Evolutionary conservation across 306 rosid species (phyloP), one percentile per base, ranked within the genome.

Genomic region (Rosa persica): DNA sequence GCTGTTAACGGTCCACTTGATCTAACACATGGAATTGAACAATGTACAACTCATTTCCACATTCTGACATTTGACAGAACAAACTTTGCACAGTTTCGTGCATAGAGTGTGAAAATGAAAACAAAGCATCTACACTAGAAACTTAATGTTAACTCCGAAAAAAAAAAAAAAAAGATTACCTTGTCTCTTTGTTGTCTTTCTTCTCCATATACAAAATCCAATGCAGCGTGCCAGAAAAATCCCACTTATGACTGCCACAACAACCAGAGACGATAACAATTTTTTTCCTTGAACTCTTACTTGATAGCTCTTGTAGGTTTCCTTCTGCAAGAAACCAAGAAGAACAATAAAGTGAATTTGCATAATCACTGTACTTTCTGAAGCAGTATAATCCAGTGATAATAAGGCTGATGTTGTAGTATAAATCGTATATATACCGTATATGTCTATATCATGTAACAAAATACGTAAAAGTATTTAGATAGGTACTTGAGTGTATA

Each of bases 191-290:
- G 77, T 52, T 60, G 47, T 78, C 75, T 84, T 86, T 76, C 83
- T 85, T 77, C 80, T 82, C 80, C 82, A 61, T 67, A 84, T 49
- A 80, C 55, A 80, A 42, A 83, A 61, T n/a, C 57, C 83, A 81
- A 84, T 2, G 40, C 74, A 30, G 70, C 86, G 76, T 57, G 82
- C 86, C n/a, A 89, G 78, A 73, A 77, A 67, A 80, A 76, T 48
- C 66, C 77, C 62, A 58, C 75, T 36, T 49, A 62, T 23, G 34
- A 78, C 73, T 22, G 86, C 60, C 49, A 42, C 83, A 72, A 82
- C 44, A 75, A 89, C 81, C 82, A 57, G 55, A 76, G 68, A 66
- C n/a, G 81, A 73, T 23, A 82, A 68, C 27, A 66, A 2, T 48
- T 30, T 61, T 61, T 74, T 51, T 67, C 46, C 42, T 73, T 49